These are phyloP conservation scores for Fraxinus dipetala DNA, from an alignment of 305 asterid genomes.

Conservation along the genomic window DNA sequence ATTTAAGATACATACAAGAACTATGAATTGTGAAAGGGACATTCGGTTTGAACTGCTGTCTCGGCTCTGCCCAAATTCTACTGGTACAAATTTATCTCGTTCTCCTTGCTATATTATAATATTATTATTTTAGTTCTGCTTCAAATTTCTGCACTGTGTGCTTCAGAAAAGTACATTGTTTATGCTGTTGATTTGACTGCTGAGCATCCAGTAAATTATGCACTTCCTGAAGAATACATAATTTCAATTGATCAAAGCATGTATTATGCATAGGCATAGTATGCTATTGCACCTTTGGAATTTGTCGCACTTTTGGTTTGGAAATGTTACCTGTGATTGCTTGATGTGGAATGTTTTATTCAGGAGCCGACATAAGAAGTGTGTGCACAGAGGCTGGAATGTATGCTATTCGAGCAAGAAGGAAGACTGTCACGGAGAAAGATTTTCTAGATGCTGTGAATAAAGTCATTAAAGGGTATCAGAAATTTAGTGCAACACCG, in stretches of 20 bases:
- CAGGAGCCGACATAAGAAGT: constrained; percentile 46
- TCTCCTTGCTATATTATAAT: too few relatives aligned
- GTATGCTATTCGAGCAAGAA: constrained; percentile 45
- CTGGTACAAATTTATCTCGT: constrained; percentile 46
- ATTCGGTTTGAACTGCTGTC: constrained; percentile 60
- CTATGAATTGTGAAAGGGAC: constrained; percentile 46
- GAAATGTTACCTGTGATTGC: background rate
- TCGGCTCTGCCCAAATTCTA: constrained; percentile 93
- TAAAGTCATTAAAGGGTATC: constrained; percentile 35
- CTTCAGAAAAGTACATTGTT: background rate
- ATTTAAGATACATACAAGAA: constrained; percentile 46
- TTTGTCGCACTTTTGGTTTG: background rate
- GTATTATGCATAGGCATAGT: too few relatives aligned
- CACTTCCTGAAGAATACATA: background rate
- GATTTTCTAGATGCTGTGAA: constrained; percentile 45
- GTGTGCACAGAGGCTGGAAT: constrained; percentile 54
- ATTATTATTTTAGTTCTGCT: background rate
- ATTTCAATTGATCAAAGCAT: background rate
- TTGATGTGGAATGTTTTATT: background rate
- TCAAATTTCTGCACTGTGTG: background rate
- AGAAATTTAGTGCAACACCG: constrained; percentile 20
- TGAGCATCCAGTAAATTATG: background rate
- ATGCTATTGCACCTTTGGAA: background rate
- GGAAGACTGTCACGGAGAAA: constrained; percentile 38
- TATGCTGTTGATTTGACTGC: background rate